Conservation (phyloP, 208 protist species). For the Acanthamoeba triangularis region DNA sequence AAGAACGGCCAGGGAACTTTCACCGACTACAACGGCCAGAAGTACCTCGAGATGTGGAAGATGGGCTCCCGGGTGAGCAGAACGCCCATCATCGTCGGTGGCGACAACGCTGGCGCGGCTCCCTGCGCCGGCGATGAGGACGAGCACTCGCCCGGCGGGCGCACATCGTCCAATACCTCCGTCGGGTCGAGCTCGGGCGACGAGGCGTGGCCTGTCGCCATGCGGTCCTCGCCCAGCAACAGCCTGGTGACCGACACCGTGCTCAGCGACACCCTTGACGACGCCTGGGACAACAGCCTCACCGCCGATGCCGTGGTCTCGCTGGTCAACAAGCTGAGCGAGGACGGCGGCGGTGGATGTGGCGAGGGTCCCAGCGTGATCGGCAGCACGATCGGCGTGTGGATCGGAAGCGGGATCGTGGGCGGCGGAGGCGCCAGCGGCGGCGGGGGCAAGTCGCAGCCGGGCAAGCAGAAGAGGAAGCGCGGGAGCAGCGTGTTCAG, state of each 20-base stretch:
- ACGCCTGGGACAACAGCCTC: no score
- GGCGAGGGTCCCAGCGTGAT: not conserved
- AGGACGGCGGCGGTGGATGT: not conserved
- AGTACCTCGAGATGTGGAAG: constrained; percentile 22
- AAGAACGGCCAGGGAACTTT: not conserved
- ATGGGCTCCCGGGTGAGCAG: not conserved
- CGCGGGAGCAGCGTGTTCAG: not conserved
- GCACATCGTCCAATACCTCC: no score
- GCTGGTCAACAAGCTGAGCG: no score
- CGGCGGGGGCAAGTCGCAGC: not conserved
- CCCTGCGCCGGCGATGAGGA: not conserved
- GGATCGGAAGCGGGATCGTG: not conserved
- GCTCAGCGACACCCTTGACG: no score
- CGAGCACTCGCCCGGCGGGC: not conserved
- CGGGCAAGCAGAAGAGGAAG: not conserved
- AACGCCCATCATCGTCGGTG: not conserved
- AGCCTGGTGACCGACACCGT: no score
- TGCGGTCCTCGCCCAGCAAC: no score
- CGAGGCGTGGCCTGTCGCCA: no score
- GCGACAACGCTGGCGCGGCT: not conserved
- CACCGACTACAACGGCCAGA: constrained; percentile 1
- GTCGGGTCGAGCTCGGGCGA: no score
- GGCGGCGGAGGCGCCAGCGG: not conserved
- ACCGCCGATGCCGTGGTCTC: no score
- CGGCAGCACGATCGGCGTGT: not conserved